Evolutionary conservation across 148 eudicot genomes (phyloP).

Genomic region (Pharnaceum exiguum): DNA sequence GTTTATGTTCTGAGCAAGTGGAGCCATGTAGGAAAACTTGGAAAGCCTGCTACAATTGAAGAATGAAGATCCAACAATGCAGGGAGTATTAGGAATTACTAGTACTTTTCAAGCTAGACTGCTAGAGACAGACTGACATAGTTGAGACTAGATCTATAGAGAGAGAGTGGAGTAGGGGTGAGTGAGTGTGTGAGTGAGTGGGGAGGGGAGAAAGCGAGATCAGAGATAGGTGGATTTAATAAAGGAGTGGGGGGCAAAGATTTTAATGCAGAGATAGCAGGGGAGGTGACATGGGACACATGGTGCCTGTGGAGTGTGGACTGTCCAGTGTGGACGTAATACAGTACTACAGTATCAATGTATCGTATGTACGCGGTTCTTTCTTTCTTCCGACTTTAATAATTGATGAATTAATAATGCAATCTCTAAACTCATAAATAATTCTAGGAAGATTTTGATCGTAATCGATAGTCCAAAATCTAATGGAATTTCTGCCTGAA

Average conservation of each 20-base stretch:
- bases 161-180: not conserved
- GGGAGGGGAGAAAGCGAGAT: constrained; percentile 8
- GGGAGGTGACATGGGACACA: constrained; percentile 24
- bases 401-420: too few relatives aligned
- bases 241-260: constrained; percentile 14
- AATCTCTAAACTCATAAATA: too few relatives aligned
- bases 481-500: too few relatives aligned
- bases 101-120: too few relatives aligned
- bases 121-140: too few relatives aligned
- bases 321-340: constrained; percentile 10
- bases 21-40: constrained; percentile 34
- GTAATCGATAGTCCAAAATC: too few relatives aligned
- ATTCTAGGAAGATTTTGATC: too few relatives aligned
- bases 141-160: constrained; percentile 7
- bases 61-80: constrained; percentile 18
- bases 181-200: not conserved
- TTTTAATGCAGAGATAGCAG: constrained; percentile 21
- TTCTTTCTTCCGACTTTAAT: too few relatives aligned
- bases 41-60: not conserved
- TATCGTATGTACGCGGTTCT: too few relatives aligned
- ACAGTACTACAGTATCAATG: not conserved
- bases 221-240: constrained; percentile 7
- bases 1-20: constrained; percentile 30
- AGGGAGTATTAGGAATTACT: not conserved
- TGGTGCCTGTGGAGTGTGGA: constrained; percentile 2